Base-by-base conservation (phyloP, 1,139 yeast species). In the Protomyces pachydermus region DNA sequence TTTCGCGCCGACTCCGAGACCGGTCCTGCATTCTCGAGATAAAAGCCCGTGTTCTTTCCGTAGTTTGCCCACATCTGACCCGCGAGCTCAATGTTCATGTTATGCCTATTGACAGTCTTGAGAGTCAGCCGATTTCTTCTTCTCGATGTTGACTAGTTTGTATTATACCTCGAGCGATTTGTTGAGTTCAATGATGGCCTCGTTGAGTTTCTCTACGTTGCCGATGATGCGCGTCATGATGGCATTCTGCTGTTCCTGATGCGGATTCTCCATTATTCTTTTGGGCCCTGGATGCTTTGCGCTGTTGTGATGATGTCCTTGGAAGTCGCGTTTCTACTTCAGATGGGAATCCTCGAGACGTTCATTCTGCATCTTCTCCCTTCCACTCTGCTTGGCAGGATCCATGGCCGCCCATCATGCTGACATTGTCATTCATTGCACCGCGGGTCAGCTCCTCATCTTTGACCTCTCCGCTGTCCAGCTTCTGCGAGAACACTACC, bases 61-160 rank as follows among this genome's bases (percentile, higher is more conserved):
- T 89, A 90, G 71, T 84, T 86, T 65, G 85, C 89, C 90, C 95
- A 88, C 83, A 90, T 84, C 71, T 85, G 89, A 1, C 91, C 82
- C 63, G 88, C 82, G 52, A 88, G 78, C 69, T 88, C 95, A 6
- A 87, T 80, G 66, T 88, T 86, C 74, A 85, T 81, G 70, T 88
- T 88, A 66, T 84, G 84, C 69, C 82, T 79, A 71, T 84, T 86
- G 64, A 87, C 82, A 66, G 86, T 84, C 75, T 80, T 65, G 67
- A 32, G 1, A 28, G 32, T 28, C 8, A 28, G 32, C 32, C 32
- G 8, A 10, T 51, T 42, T 3, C 37, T 6, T 25, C 18, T 12
- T 25, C 9, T 9, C 2, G 14, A 3, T 12, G 1, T 28, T 28
- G 32, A 3, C 4, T 28, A 1, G 32, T 28, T 28, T 3, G 8